phyloP scores from a whole-genome alignment of 176 grass and related monocot genomes.

The Phyllostachys edulis region DNA sequence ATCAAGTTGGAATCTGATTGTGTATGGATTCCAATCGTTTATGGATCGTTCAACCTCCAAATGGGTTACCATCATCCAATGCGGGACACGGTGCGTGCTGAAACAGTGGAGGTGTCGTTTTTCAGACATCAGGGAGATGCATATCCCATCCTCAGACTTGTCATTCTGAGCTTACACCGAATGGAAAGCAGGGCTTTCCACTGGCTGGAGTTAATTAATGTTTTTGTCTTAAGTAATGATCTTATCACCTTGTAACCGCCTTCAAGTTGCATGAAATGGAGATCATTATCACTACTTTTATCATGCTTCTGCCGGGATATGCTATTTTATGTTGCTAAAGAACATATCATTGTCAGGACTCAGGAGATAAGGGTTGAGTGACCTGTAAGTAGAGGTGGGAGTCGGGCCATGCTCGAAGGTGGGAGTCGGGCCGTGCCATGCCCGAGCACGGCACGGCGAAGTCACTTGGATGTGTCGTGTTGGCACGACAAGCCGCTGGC shows the following conservation, averaged over 20 bases:
- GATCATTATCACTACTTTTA: slow-evolving; percentile 31
- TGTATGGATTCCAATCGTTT: slow-evolving; percentile 34
- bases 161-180: slow-evolving; percentile 13
- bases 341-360: not conserved
- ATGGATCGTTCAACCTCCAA: not conserved
- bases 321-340: slow-evolving; percentile 29
- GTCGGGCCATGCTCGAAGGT: too few relatives aligned
- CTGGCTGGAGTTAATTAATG: slow-evolving; percentile 18
- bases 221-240: not conserved
- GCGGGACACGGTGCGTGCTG: not conserved
- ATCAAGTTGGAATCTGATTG: slow-evolving; percentile 25
- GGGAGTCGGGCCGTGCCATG: too few relatives aligned
- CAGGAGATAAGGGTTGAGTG: slow-evolving; percentile 22
- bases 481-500: too few relatives aligned
- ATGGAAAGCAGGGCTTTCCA: slow-evolving; percentile 36
- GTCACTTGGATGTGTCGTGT: too few relatives aligned
- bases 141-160: slow-evolving; percentile 29
- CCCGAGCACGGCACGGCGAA: too few relatives aligned
- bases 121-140: slow-evolving; percentile 13
- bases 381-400: not conserved
- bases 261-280: slow-evolving; percentile 20
- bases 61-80: slow-evolving; percentile 29
- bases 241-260: slow-evolving; percentile 30
- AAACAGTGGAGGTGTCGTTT: not conserved
- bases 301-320: slow-evolving; percentile 34